These are phyloP conservation scores for Miscanthus lutarioriparius DNA, from an alignment of 176 grass and related monocot genomes.

Conservation along the genomic window DNA sequence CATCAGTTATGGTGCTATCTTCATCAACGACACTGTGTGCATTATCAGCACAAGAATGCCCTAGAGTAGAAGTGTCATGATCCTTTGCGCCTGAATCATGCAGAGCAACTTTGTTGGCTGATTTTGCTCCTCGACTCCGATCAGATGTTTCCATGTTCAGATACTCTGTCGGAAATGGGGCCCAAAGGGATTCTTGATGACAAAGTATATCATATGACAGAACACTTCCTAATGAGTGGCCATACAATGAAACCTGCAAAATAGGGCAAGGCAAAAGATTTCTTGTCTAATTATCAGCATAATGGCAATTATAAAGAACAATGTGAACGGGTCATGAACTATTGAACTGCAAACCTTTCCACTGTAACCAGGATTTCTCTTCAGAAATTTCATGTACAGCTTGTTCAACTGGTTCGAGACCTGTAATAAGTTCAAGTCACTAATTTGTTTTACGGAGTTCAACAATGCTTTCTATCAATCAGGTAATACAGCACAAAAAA, in stretches of 20 bases:
- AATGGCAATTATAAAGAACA: background rate
- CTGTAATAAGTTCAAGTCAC: conserved; percentile 47
- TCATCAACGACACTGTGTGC: conserved; percentile 35
- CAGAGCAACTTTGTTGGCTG: conserved; percentile 9
- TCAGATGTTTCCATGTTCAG: conserved; percentile 51
- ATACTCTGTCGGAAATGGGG: conserved; percentile 59
- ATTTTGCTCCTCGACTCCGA: conserved; percentile 39
- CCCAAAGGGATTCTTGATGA: conserved; percentile 73
- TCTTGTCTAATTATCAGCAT: background rate
- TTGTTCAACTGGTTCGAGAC: conserved; percentile 88
- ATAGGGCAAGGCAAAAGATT: background rate
- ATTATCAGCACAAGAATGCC: conserved; percentile 28
- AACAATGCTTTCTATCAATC: background rate
- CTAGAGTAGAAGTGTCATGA: background rate
- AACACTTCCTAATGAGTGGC: conserved; percentile 96
- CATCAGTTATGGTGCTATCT: conserved; percentile 10
- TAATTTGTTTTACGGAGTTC: background rate
- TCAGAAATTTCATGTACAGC: conserved; percentile 89
- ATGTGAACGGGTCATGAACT: background rate
- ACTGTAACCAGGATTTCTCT: conserved; percentile 94
- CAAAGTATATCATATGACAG: conserved; percentile 98
- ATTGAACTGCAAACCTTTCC: conserved; percentile 65
- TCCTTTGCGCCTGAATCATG: conserved; percentile 27
- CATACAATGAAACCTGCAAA: conserved; percentile 87
- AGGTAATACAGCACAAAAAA: background rate